phyloP scores from a whole-genome alignment of 495 filamentous ascomycete species.

The Viridothelium virens region DNA sequence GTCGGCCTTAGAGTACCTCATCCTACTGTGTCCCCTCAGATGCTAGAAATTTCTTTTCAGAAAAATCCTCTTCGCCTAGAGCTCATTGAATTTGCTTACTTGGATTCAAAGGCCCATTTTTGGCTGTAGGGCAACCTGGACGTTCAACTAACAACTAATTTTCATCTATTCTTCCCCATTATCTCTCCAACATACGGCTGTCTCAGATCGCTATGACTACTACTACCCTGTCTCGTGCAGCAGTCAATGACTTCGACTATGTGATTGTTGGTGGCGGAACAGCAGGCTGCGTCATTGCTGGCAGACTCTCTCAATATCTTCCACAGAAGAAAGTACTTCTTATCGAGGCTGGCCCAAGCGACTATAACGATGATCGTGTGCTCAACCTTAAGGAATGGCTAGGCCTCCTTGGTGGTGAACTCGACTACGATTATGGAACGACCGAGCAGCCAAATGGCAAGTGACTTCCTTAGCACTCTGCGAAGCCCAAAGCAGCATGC shows the following conservation, averaged over 20 bases:
- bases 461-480: neutral
- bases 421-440: conserved; percentile 82
- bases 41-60: neutral
- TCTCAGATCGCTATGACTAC: conserved; percentile 40
- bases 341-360: conserved; percentile 40
- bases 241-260: conserved; percentile 69
- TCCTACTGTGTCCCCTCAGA: too few species aligned
- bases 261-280: conserved; percentile 82
- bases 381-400: conserved; percentile 76
- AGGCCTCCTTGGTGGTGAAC: conserved; percentile 65
- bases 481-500: neutral
- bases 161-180: neutral
- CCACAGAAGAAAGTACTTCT: conserved; percentile 36
- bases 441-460: conserved; percentile 57
- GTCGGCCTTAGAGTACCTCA: too few species aligned
- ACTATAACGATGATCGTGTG: conserved; percentile 60
- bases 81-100: neutral
- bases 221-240: conserved; percentile 49
- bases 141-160: neutral
- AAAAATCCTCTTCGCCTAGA: neutral
- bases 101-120: neutral
- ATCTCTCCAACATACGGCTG: neutral
- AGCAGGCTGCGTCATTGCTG: conserved; percentile 78
- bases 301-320: conserved; percentile 46
- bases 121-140: too few species aligned